Conservation (phyloP, 768 basidiomycete genomes). For the Serendipita sp. region DNA sequence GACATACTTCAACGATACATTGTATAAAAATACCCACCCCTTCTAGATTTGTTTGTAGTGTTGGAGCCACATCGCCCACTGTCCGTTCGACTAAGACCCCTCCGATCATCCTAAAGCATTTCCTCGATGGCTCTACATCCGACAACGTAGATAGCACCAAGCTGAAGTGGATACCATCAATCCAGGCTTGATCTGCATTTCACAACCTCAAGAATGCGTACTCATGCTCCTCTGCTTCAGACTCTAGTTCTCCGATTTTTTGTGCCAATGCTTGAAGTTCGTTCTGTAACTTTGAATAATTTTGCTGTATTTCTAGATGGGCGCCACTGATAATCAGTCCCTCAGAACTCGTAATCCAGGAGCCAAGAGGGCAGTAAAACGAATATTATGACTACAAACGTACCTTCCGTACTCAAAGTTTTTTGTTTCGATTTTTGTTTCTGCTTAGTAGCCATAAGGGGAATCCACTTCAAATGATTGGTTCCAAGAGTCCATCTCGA, state of each 20-base stretch:
- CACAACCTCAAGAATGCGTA: slow-evolving; percentile 24
- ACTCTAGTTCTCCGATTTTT: slow-evolving; percentile 92
- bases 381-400: not conserved
- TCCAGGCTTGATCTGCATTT: not conserved
- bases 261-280: slow-evolving; percentile 82
- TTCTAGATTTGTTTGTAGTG: slow-evolving; percentile 74
- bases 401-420: not conserved
- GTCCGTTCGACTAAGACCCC: slow-evolving; percentile 92
- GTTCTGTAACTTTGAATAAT: slow-evolving; percentile 64
- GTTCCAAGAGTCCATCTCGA: not conserved
- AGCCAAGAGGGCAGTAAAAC: not conserved
- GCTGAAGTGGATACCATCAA: slow-evolving; percentile 24
- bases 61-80: slow-evolving; percentile 85
- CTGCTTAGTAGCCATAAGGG: not conserved
- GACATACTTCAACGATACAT: not conserved
- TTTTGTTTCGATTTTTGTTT: slow-evolving; percentile 5
- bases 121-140: slow-evolving; percentile 78
- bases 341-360: not conserved
- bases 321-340: not conserved
- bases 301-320: slow-evolving; percentile 62
- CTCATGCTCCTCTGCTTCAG: slow-evolving; percentile 92
- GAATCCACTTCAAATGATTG: not conserved
- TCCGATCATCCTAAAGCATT: slow-evolving; percentile 92
- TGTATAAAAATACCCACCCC: slow-evolving; percentile 33
- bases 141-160: slow-evolving; percentile 77